Evolutionary conservation across 1,139 yeast genomes (phyloP).

Genomic region (Hanseniaspora sp.): DNA sequence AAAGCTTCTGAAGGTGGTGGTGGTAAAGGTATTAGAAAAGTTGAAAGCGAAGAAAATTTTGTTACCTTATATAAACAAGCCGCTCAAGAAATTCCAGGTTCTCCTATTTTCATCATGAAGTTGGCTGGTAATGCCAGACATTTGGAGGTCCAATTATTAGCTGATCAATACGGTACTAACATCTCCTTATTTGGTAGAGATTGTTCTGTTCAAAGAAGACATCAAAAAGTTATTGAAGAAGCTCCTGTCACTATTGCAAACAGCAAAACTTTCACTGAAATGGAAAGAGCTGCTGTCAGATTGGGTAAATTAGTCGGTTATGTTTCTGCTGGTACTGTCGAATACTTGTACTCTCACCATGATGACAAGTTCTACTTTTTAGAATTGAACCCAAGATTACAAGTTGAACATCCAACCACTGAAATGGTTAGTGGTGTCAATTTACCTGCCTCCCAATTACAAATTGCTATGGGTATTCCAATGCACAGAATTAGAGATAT

Average conservation of each 20-base stretch:
- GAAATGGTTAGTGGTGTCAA: conserved; percentile 99
- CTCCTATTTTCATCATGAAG: conserved; percentile 90
- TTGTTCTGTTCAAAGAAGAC: conserved; percentile 96
- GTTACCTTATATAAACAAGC: conserved; percentile 69
- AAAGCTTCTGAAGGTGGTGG: conserved; percentile 99
- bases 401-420: conserved; percentile 98
- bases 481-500: conserved; percentile 89
- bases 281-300: conserved; percentile 97
- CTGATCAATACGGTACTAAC: conserved; percentile 92
- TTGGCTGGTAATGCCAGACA: conserved; percentile 93
- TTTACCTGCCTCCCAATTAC: conserved; percentile 94
- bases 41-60: conserved; percentile 66
- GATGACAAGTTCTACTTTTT: conserved; percentile 92
- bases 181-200: conserved; percentile 91
- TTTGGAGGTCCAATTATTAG: conserved; percentile 85
- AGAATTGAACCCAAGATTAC: conserved; percentile 94
- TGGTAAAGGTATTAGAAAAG: conserved; percentile 96
- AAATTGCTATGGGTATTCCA: conserved; percentile 98
- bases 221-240: conserved; percentile 90
- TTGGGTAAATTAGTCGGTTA: conserved; percentile 93
- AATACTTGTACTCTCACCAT: conserved; percentile 83
- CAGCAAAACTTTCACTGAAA: conserved; percentile 68
- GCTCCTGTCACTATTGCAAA: conserved; percentile 94
- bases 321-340: conserved; percentile 98
- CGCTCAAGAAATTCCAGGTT: conserved; percentile 88